These are phyloP conservation scores for Thalassiosira exigua DNA, from an alignment of 352 stramenopile genomes.

Conservation along the genomic window DNA sequence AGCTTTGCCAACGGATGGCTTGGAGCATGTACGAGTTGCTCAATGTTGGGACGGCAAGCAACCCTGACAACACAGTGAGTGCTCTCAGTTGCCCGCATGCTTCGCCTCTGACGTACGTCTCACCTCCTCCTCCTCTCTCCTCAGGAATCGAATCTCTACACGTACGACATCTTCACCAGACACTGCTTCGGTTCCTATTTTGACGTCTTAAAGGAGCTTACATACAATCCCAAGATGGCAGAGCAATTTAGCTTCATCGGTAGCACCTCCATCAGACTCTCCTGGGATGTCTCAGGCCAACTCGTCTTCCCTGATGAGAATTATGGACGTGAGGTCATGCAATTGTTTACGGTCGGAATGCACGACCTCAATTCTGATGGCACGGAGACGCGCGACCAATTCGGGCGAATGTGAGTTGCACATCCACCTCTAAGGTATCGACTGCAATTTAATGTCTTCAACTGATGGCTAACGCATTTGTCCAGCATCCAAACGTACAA, in stretches of 20 bases:
- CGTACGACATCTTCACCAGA: slow-evolving; percentile 80
- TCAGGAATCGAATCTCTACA: slow-evolving; percentile 65
- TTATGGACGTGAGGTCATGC: slow-evolving; percentile 73
- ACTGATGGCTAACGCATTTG: too few relatives aligned
- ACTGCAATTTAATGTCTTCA: too few relatives aligned
- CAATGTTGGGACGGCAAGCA: slow-evolving; percentile 29
- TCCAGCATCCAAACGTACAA: slow-evolving; percentile 60
- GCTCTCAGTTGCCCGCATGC: too few relatives aligned
- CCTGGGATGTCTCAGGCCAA: background rate
- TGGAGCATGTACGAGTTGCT: slow-evolving; percentile 33
- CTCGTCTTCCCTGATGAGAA: slow-evolving; percentile 69
- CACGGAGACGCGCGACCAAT: slow-evolving; percentile 49
- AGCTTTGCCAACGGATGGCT: slow-evolving; percentile 64
- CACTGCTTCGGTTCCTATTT: slow-evolving; percentile 80
- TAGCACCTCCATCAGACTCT: slow-evolving; percentile 34
- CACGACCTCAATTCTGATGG: slow-evolving; percentile 69
- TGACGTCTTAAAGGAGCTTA: slow-evolving; percentile 71
- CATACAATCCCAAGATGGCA: slow-evolving; percentile 65
- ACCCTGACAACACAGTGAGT: slow-evolving; percentile 53
- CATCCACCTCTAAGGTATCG: too few relatives aligned
- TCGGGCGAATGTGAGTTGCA: slow-evolving; percentile 32
- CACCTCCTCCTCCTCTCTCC: too few relatives aligned
- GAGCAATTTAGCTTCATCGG: slow-evolving; percentile 56
- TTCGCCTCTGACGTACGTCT: too few relatives aligned
- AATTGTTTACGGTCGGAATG: slow-evolving; percentile 73